Evolutionary conservation across 495 filamentous ascomycete genomes (phyloP).

Genomic region (Sordaria brevicollis): DNA sequence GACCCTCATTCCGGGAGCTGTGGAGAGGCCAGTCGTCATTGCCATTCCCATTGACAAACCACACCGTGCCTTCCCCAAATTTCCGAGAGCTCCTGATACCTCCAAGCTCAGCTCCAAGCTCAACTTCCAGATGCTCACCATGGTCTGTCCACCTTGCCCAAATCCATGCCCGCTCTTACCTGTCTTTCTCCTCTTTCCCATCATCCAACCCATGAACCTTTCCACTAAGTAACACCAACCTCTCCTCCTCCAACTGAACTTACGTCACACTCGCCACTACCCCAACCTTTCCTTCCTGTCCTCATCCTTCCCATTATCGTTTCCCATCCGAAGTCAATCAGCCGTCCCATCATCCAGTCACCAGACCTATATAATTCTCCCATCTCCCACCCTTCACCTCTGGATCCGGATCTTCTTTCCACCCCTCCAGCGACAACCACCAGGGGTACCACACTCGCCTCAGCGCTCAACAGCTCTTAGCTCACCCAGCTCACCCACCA

Average conservation of each 20-base stretch:
- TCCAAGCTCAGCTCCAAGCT: background rate
- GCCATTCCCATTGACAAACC: background rate
- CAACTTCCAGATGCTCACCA: background rate
- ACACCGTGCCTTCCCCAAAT: background rate
- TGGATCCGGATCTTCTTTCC: background rate
- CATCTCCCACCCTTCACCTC: background rate
- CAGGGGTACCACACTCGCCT: too few species aligned
- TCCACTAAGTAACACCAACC: background rate
- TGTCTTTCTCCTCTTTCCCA: background rate
- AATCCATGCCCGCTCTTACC: background rate
- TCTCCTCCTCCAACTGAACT: background rate
- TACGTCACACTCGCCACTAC: background rate
- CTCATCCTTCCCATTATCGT: background rate
- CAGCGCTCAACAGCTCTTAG: too few species aligned
- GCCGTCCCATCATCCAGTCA: background rate
- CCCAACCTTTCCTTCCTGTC: background rate
- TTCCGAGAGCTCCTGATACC: background rate
- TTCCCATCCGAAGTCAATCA: background rate
- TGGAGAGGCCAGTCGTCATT: background rate
- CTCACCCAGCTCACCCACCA: too few species aligned
- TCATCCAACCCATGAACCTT: background rate
- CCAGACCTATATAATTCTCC: background rate
- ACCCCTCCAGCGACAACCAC: background rate
- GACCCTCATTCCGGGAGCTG: background rate
- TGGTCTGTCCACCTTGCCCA: background rate